These are phyloP conservation scores for Xylariaceae sp. DNA, from an alignment of 2,329 filamentous ascomycete species.

Conservation along the genomic window DNA sequence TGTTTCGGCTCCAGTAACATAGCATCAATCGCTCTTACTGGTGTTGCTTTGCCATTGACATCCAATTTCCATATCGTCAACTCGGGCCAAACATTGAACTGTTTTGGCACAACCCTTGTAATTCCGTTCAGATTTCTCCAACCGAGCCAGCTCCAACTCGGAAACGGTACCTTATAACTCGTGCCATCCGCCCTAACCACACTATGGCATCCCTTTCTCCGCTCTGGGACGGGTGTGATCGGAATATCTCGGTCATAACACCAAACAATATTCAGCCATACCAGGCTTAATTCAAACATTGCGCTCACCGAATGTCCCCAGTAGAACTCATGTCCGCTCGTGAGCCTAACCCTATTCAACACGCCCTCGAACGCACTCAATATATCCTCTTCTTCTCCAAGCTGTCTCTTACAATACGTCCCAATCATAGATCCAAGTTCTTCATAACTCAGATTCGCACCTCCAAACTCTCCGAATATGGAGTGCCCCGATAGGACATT, in stretches of 20 bases:
- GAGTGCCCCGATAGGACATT: conserved; percentile 14
- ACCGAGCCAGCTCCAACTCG: conserved; percentile 20
- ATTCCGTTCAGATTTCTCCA: conserved; percentile 13
- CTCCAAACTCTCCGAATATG: conserved; percentile 17
- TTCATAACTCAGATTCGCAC: conserved; percentile 14
- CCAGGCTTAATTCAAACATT: conserved; percentile 15
- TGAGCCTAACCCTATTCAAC: conserved; percentile 7
- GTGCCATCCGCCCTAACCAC: conserved; percentile 5
- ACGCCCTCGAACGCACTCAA: conserved; percentile 17
- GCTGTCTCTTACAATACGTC: conserved; percentile 10
- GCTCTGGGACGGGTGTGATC: not conserved
- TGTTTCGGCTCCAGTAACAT: conserved; percentile 5
- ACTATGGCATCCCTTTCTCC: conserved; percentile 10
- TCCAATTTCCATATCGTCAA: conserved; percentile 17
- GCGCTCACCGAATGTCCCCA: conserved; percentile 17
- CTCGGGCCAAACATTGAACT: conserved; percentile 11
- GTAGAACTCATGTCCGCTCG: conserved; percentile 16
- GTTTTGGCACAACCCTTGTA: conserved; percentile 11
- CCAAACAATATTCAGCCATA: conserved; percentile 17
- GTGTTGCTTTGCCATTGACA: conserved; percentile 12
- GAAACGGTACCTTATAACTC: conserved; percentile 10
- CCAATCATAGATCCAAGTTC: conserved; percentile 13
- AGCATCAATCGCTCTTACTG: not conserved
- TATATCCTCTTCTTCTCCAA: conserved; percentile 11
- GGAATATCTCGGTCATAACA: conserved; percentile 4